Percentiles rank a stretch among this genome's conserved stretches.
These are phyloP conservation scores for Leucocoprinus gongylophorus DNA, from an alignment of 1,284 basidiomycete species.

Conservation along the genomic window DNA sequence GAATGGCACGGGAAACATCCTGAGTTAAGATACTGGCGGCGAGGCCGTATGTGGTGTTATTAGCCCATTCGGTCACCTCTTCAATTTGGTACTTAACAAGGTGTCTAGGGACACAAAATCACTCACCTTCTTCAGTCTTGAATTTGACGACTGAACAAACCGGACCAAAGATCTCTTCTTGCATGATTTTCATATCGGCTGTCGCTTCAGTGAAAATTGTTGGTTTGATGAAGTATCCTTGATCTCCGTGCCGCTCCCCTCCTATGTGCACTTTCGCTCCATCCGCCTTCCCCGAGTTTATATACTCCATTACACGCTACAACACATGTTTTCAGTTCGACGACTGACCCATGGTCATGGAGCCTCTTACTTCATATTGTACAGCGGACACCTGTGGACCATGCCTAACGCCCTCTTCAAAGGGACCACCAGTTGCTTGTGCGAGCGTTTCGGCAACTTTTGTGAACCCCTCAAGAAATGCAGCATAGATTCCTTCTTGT, in stretches of 20 bases:
- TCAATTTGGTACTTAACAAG: background rate
- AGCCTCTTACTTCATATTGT: no score
- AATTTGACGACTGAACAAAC: constrained; percentile 71
- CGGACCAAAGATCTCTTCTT: constrained; percentile 90
- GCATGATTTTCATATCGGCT: constrained; percentile 79
- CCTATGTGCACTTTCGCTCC: constrained; percentile 79
- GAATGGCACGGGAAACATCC: constrained; percentile 62
- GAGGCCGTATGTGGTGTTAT: constrained; percentile 79
- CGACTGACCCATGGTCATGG: no score
- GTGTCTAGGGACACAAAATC: background rate
- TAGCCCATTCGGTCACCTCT: constrained; percentile 74
- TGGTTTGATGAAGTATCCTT: constrained; percentile 71
- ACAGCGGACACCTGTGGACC: constrained; percentile 87
- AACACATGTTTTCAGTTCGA: no score
- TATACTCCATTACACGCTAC: constrained; percentile 55
- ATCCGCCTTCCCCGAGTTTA: constrained; percentile 75
- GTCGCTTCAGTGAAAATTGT: constrained; percentile 81
- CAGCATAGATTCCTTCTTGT: constrained; percentile 74
- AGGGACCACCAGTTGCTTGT: constrained; percentile 67
- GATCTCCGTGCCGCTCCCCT: constrained; percentile 65
- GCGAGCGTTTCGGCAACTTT: constrained; percentile 45
- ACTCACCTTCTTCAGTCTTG: constrained; percentile 49
- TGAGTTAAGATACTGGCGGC: constrained; percentile 18
- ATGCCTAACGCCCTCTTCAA: constrained; percentile 62
- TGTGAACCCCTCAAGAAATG: constrained; percentile 55